A percentile compares a stretch with the other conserved stretches of the same genome.
These are phyloP conservation scores for Malus sieversii DNA, from an alignment of 306 rosid genomes.

Conservation along the genomic window DNA sequence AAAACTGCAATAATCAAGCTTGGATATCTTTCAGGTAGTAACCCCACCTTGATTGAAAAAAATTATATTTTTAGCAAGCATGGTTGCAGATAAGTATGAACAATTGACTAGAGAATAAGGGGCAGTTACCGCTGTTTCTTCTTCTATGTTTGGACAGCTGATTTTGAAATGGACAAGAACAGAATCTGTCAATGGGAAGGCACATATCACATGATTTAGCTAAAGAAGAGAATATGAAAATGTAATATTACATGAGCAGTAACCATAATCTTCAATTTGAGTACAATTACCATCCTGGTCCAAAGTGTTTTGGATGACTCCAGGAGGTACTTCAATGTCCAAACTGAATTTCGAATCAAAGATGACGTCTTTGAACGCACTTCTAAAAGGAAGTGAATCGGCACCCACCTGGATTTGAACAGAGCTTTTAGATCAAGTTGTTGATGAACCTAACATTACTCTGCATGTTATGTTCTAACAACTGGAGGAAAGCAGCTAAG, in stretches of 20 bases:
- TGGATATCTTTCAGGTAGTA: constrained; percentile 12
- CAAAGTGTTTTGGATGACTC: constrained; percentile 32
- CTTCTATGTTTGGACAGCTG: constrained; percentile 66
- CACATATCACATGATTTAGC: constrained; percentile 7
- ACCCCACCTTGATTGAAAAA: background rate
- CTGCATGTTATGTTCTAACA: constrained; percentile 5
- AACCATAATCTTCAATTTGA: constrained; percentile 6
- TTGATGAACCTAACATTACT: constrained; percentile 3
- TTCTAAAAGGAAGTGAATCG: constrained; percentile 71
- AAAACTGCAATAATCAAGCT: constrained; percentile 41
- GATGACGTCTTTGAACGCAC: constrained; percentile 79
- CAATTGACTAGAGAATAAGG: constrained; percentile 10
- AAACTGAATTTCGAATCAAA: constrained; percentile 43
- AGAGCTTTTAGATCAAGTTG: constrained; percentile 20
- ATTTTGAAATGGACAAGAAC: constrained; percentile 63
- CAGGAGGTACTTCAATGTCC: constrained; percentile 33
- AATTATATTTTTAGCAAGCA: background rate
- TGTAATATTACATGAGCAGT: constrained; percentile 1
- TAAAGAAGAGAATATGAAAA: constrained; percentile 13
- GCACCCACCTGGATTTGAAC: constrained; percentile 60
- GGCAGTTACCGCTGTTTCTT: constrained; percentile 56
- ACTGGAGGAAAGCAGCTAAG: background rate
- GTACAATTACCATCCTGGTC: constrained; percentile 47
- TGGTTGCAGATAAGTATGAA: constrained; percentile 2
- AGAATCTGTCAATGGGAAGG: constrained; percentile 43